Evolutionary conservation across 257 asterid genomes (phyloP).

Genomic region (Nicotiana obtusifolia): DNA sequence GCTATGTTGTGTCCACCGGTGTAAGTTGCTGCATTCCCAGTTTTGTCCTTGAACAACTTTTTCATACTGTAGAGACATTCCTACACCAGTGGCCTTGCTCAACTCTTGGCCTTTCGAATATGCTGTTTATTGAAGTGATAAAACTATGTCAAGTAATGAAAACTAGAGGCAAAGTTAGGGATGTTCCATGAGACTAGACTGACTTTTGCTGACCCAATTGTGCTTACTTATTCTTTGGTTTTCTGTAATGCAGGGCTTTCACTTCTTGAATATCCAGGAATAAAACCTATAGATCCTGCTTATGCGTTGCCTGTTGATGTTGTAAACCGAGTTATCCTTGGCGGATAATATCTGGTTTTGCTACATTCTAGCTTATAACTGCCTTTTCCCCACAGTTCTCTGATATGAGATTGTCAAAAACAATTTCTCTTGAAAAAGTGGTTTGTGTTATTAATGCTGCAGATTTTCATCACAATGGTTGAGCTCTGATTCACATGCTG

Average conservation of each 20-base stretch:
- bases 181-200: neutral
- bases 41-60: neutral
- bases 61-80: neutral
- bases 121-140: neutral
- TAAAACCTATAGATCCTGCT: slow-evolving; percentile 83
- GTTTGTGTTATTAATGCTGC: neutral
- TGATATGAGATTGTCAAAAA: neutral
- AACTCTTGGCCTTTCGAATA: neutral
- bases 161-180: neutral
- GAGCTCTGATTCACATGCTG: no score
- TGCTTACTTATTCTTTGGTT: neutral
- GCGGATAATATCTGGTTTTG: slow-evolving; percentile 14
- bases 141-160: neutral
- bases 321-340: slow-evolving; percentile 50
- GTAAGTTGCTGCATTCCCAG: neutral
- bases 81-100: neutral
- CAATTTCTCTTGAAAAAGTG: neutral
- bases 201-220: neutral
- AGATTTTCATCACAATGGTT: neutral
- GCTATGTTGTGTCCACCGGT: neutral
- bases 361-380: neutral
- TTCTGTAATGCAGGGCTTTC: slow-evolving; percentile 54
- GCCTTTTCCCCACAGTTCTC: neutral
- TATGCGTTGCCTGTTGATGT: slow-evolving; percentile 78
- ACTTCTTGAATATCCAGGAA: slow-evolving; percentile 74